Evolutionary conservation across 345 rosid genomes (phyloP).

Genomic region (Eucalyptus leucophloia): DNA sequence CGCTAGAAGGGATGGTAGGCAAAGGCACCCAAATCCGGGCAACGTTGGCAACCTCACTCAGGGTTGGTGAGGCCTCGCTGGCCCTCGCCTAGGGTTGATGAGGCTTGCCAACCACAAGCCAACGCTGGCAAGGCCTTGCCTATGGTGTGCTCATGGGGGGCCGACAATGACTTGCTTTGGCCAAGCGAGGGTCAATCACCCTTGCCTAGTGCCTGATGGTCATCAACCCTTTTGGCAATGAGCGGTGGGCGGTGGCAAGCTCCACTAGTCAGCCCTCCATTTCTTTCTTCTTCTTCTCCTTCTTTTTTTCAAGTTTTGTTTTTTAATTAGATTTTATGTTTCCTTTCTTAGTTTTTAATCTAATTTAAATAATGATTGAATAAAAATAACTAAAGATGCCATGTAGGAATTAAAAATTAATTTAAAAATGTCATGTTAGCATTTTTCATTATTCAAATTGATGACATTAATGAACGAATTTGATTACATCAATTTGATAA

Average conservation of each 20-base stretch:
- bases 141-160: fast-evolving
- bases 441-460: no score
- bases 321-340: no score
- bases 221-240: fast-evolving
- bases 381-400: no score
- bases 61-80: no score
- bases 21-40: fast-evolving
- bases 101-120: fast-evolving
- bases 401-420: no score
- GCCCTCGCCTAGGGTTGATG: no score
- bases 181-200: fast-evolving
- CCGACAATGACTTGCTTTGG: fast-evolving
- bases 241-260: fast-evolving
- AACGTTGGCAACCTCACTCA: fast-evolving
- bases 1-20: fast-evolving
- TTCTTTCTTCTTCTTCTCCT: fast-evolving
- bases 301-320: fast-evolving
- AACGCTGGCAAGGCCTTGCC: fast-evolving
- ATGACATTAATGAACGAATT: fast-evolving
- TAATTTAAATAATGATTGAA: no score
- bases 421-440: fast-evolving
- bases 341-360: no score
- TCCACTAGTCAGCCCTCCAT: fast-evolving
- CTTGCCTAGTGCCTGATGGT: fast-evolving
- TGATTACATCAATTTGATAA: no score